Conservation (phyloP, 306 rosid genomes). For the Cercis canadensis region DNA sequence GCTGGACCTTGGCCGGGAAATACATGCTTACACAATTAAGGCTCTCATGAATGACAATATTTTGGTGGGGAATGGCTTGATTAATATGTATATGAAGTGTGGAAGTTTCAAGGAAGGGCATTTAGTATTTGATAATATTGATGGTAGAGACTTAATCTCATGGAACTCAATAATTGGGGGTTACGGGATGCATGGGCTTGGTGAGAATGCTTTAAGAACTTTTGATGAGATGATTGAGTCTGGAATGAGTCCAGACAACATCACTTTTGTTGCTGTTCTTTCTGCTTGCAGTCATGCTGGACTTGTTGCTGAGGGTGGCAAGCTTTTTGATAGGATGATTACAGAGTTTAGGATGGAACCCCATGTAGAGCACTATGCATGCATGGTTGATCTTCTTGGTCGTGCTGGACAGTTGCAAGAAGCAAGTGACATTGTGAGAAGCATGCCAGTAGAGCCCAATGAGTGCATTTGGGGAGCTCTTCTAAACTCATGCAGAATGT, state of each 20-base stretch:
- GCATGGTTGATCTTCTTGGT: constrained; percentile 86
- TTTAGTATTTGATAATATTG: constrained; percentile 56
- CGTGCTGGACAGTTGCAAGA: constrained; percentile 82
- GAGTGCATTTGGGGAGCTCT: constrained; percentile 81
- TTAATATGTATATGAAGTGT: constrained; percentile 83
- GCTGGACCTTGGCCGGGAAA: constrained; percentile 71
- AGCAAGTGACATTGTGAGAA: constrained; percentile 64
- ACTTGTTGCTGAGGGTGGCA: constrained; percentile 61
- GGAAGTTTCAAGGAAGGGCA: constrained; percentile 70
- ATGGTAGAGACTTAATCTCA: constrained; percentile 65
- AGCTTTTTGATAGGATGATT: constrained; percentile 60
- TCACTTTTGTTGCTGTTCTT: constrained; percentile 72
- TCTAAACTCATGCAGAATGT: constrained; percentile 73
- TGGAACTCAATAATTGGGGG: constrained; percentile 89
- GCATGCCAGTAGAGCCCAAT: constrained; percentile 80
- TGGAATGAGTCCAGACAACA: constrained; percentile 65
- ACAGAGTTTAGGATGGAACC: constrained; percentile 62
- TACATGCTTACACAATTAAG: constrained; percentile 68
- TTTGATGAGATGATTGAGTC: constrained; percentile 62
- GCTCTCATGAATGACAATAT: constrained; percentile 61
- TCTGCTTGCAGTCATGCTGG: constrained; percentile 91
- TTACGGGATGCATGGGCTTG: constrained; percentile 85
- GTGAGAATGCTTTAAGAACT: constrained; percentile 63
- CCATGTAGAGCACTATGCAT: constrained; percentile 78
- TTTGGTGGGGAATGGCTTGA: constrained; percentile 78